phyloP scores from a whole-genome alignment of 1,284 basidiomycete species.

The Pseudozyma tsukubaensis region DNA sequence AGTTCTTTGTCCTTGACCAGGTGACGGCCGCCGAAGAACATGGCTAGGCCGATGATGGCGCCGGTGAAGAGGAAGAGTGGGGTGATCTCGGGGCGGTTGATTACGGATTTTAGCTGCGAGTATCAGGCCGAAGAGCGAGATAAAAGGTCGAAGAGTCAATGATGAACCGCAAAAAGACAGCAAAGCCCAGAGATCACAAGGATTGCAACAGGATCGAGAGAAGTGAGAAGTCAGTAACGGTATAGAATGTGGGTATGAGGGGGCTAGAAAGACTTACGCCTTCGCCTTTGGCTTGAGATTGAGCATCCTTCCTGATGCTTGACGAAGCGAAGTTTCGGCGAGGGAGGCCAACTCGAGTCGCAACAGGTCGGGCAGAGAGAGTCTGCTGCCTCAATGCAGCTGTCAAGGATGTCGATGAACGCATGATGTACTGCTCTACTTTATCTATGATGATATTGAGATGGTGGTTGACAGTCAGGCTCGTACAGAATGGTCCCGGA shows the following conservation, averaged over 20 bases:
- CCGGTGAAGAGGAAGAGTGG: conserved; percentile 52
- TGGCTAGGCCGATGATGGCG: conserved; percentile 37
- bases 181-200: too few relatives aligned
- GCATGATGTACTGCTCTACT: background rate
- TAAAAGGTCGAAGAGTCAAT: too few relatives aligned
- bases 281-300: conserved; percentile 26
- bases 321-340: conserved; percentile 13
- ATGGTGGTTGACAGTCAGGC: background rate
- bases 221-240: too few relatives aligned
- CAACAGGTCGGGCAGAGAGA: background rate
- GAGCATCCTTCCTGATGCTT: conserved; percentile 5
- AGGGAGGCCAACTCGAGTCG: background rate
- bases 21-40: conserved; percentile 40
- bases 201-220: too few relatives aligned
- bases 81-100: conserved; percentile 48
- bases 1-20: conserved; percentile 43
- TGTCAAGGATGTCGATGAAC: background rate
- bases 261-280: too few relatives aligned
- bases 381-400: background rate
- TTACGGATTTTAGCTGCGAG: conserved; percentile 23
- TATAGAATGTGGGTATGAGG: too few relatives aligned
- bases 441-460: background rate
- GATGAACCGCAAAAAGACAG: too few relatives aligned
- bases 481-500: too few relatives aligned
- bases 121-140: background rate